phyloP scores from a whole-genome alignment of 495 filamentous ascomycete species.

The Lasiosphaeris hirsuta region DNA sequence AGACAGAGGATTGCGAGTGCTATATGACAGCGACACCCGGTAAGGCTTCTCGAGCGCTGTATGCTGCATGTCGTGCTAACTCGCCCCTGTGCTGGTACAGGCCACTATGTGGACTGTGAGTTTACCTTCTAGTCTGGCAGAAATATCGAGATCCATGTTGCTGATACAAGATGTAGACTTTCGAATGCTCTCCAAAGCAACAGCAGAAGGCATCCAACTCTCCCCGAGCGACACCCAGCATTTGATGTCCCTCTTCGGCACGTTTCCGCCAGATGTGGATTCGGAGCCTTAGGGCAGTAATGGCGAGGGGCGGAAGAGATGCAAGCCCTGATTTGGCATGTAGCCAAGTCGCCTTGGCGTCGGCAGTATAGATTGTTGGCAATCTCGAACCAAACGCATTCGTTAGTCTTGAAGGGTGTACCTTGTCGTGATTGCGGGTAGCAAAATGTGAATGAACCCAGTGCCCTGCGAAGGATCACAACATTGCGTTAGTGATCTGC shows the following conservation, averaged over 20 bases:
- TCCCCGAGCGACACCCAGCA: conserved; percentile 20
- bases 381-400: not conserved
- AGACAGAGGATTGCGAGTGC: conserved; percentile 49
- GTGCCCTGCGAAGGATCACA: too few species aligned
- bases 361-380: not conserved
- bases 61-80: not conserved
- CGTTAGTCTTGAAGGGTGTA: too few species aligned
- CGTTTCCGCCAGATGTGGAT: conserved; percentile 32
- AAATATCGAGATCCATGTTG: not conserved
- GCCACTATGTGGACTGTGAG: conserved; percentile 32
- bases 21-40: conserved; percentile 55
- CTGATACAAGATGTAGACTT: conserved; percentile 25
- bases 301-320: not conserved
- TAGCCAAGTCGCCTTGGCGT: too few species aligned
- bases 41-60: not conserved
- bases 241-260: conserved; percentile 37
- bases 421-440: too few species aligned
- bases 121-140: not conserved
- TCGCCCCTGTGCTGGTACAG: not conserved
- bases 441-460: too few species aligned
- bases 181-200: conserved; percentile 31
- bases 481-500: too few species aligned
- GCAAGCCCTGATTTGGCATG: not conserved
- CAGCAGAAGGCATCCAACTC: conserved; percentile 20
- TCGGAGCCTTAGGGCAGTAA: conserved; percentile 22